phyloP scores from a whole-genome alignment of 257 asterid species.

The Plantago ovata region DNA sequence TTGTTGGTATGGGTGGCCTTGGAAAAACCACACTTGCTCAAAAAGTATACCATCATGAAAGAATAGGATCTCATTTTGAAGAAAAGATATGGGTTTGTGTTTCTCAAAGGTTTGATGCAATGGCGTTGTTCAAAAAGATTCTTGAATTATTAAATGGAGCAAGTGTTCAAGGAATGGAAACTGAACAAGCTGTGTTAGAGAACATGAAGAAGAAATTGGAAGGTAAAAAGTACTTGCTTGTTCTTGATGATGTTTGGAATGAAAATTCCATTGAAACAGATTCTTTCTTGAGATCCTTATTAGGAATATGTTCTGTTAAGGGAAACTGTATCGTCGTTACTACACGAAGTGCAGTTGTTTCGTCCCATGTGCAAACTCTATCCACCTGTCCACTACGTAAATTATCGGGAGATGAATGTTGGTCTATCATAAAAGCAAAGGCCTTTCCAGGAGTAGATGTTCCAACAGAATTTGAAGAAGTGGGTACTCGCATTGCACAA shows the following conservation, averaged over 20 bases:
- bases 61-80: not conserved
- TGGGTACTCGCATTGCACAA: slow-evolving; percentile 12
- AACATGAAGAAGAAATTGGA: not conserved
- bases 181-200: slow-evolving; percentile 8
- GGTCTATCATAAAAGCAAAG: slow-evolving; percentile 19
- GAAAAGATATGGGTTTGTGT: slow-evolving; percentile 18
- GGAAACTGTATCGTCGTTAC: slow-evolving; percentile 16
- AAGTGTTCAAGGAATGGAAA: not conserved
- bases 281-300: not conserved
- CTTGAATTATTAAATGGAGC: not conserved
- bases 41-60: slow-evolving; percentile 13
- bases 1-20: slow-evolving; percentile 5
- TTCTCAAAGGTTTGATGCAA: slow-evolving; percentile 15
- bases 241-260: slow-evolving; percentile 36
- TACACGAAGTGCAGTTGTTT: slow-evolving; percentile 14
- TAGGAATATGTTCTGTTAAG: not conserved
- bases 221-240: slow-evolving; percentile 15
- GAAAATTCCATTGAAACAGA: slow-evolving; percentile 2
- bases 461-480: not conserved
- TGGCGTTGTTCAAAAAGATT: slow-evolving; percentile 13
- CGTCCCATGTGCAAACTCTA: slow-evolving; percentile 8
- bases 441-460: slow-evolving; percentile 15
- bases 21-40: slow-evolving; percentile 3
- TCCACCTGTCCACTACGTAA: not conserved
- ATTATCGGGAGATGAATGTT: slow-evolving; percentile 18